Conservation (phyloP, 2,329 filamentous ascomycete species). For the Claviceps spartinae region DNA sequence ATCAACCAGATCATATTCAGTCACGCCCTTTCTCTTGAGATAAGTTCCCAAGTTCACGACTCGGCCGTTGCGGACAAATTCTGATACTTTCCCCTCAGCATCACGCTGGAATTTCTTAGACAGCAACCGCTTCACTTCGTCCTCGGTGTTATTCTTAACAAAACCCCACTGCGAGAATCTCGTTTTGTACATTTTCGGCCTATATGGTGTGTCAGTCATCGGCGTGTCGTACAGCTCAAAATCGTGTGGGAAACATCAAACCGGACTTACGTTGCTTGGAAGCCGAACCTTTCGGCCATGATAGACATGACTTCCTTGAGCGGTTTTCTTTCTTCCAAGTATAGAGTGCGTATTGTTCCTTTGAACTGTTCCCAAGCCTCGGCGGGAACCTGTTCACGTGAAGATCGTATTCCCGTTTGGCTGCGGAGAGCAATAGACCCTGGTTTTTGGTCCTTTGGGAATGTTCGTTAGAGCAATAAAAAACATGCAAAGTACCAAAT, state of each 20-base stretch:
- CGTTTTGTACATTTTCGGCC: slow-evolving; percentile 43
- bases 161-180: slow-evolving; percentile 41
- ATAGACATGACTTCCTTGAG: slow-evolving; percentile 38
- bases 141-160: slow-evolving; percentile 41
- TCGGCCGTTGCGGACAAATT: slow-evolving; percentile 38
- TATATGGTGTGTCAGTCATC: slow-evolving; percentile 16
- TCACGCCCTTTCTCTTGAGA: slow-evolving; percentile 38
- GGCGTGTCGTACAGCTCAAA: background rate
- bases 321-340: slow-evolving; percentile 35
- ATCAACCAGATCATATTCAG: slow-evolving; percentile 37
- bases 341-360: slow-evolving; percentile 29
- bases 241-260: too few relatives aligned
- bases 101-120: slow-evolving; percentile 39
- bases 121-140: slow-evolving; percentile 35
- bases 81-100: slow-evolving; percentile 37
- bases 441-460: slow-evolving; percentile 16
- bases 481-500: too few relatives aligned
- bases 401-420: slow-evolving; percentile 21
- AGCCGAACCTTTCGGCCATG: slow-evolving; percentile 34
- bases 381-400: slow-evolving; percentile 30
- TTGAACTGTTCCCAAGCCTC: slow-evolving; percentile 36
- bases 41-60: slow-evolving; percentile 39
- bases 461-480: slow-evolving; percentile 1
- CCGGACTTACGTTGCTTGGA: slow-evolving; percentile 33
- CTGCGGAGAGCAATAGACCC: slow-evolving; percentile 17